Base-by-base conservation (phyloP, 176 grass and related monocot genomes). In the Dactylis glomerata region DNA sequence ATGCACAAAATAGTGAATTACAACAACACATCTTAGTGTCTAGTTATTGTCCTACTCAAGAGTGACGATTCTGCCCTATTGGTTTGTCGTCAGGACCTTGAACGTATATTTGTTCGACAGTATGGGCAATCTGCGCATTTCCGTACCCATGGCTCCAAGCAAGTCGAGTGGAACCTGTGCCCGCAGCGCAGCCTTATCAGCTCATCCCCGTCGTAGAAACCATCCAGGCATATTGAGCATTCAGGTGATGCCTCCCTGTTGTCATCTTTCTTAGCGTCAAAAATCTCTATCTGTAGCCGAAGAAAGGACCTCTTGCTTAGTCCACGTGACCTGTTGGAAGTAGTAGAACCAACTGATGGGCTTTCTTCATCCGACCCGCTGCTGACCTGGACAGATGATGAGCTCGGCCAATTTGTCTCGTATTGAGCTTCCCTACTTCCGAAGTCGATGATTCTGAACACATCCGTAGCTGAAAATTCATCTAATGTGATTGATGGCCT, bases 151-250 rank as follows among this genome's bases (percentile, higher is more conserved):
- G 89, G 97, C 69, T 89, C 88, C 68, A 99, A 83, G 84, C 97
- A 99, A 82, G 76, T 63, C 0, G 82, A 87, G 82, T 99, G 97
- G 73, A 94, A 99, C 68, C 89, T 88, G 81, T 99, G 97, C 14
- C 90, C 77, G 31, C 97, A 99, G 15, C 46, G 55, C 28, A 99
- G 87, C 78, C 47, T 86, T 82, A 89, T 90, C 51, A 96, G 69
- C 57, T 91, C 81, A 84, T 82, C 92, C 42, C 91, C 90, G 22
- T 89, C 86, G 0, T 78, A 47, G 68, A 96, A 94, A 49, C 79
- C 89, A 75, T 99, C 93, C 0, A 99, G 92, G 64, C 97, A 99
- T 67, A 99, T 96, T 5, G 91, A 99, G 76, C 97, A 99, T 71
- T 99, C 91, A 6, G 86, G 63, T 1, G 88, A 88, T 16, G 86